phyloP scores from a whole-genome alignment of 345 rosid species.

The Clarkia xantiana region DNA sequence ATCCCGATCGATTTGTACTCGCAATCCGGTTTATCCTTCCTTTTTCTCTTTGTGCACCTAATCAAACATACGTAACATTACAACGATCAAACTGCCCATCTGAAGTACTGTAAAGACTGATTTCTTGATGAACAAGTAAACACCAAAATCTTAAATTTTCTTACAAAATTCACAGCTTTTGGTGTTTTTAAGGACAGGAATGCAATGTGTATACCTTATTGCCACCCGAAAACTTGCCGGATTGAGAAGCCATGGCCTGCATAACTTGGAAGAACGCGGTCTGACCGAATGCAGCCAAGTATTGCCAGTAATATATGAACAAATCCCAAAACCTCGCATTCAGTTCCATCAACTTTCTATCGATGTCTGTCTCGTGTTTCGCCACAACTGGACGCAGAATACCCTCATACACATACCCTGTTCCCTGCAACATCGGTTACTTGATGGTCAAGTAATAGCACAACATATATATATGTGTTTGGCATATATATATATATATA shows the following conservation, averaged over 20 bases:
- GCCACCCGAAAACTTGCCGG: conserved; percentile 21
- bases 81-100: too few species aligned
- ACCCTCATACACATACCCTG: conserved; percentile 36
- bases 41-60: too few species aligned
- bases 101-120: too few species aligned
- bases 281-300: conserved; percentile 38
- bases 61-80: too few species aligned
- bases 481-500: too few species aligned
- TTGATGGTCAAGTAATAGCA: neutral
- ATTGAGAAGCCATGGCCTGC: conserved; percentile 35
- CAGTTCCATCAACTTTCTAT: conserved; percentile 52
- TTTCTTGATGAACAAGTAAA: too few species aligned
- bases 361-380: conserved; percentile 58
- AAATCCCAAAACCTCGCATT: conserved; percentile 69
- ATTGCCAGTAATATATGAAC: conserved; percentile 44
- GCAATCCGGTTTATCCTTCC: too few species aligned
- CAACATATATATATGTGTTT: neutral
- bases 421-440: conserved; percentile 34
- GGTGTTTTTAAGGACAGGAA: too few species aligned
- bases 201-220: conserved; percentile 18
- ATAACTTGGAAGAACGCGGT: conserved; percentile 41
- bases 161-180: too few species aligned
- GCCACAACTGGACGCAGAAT: conserved; percentile 46
- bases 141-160: too few species aligned
- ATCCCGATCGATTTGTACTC: too few species aligned